Evolutionary conservation across 495 filamentous ascomycete genomes (phyloP).

Genomic region (Lasiosphaeria ovina): DNA sequence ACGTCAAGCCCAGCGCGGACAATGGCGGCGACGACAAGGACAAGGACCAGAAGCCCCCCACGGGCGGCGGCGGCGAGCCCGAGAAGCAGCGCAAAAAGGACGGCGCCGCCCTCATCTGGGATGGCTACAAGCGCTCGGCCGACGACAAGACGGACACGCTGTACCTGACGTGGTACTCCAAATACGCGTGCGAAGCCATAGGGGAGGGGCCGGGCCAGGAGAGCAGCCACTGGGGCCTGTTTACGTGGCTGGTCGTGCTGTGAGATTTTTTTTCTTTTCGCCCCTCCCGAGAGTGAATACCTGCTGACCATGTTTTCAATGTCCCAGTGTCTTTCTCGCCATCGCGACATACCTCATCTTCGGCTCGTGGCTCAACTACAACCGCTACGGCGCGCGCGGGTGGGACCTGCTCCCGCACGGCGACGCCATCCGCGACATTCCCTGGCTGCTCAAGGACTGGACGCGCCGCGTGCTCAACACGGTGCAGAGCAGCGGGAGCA

Average conservation of each 20-base stretch:
- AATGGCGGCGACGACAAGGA: constrained; percentile 19
- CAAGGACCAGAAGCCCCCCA: constrained; percentile 37
- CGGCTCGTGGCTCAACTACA: constrained; percentile 98
- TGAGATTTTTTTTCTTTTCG: constrained; percentile 49
- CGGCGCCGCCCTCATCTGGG: constrained; percentile 64
- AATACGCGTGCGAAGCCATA: constrained; percentile 70
- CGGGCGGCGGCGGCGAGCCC: constrained; percentile 32
- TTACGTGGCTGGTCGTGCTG: constrained; percentile 97
- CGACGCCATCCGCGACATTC: constrained; percentile 87
- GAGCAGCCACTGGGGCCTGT: constrained; percentile 77
- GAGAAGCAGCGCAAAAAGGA: constrained; percentile 47
- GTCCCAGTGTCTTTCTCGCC: constrained; percentile 71
- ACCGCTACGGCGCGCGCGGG: constrained; percentile 87
- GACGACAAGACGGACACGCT: constrained; percentile 53
- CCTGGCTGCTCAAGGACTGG: constrained; percentile 92
- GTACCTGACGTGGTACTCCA: constrained; percentile 77
- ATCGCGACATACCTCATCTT: constrained; percentile 94
- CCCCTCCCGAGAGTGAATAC: neutral
- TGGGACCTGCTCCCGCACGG: constrained; percentile 95
- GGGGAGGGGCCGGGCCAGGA: constrained; percentile 39
- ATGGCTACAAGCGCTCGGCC: constrained; percentile 61
- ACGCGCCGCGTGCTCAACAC: constrained; percentile 72
- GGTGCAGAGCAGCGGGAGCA: constrained; percentile 71
- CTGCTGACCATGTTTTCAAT: no score
- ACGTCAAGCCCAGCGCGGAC: constrained; percentile 28